phyloP scores from a whole-genome alignment of 2,329 filamentous ascomycete species.

The Scolecobasidium constrictum region DNA sequence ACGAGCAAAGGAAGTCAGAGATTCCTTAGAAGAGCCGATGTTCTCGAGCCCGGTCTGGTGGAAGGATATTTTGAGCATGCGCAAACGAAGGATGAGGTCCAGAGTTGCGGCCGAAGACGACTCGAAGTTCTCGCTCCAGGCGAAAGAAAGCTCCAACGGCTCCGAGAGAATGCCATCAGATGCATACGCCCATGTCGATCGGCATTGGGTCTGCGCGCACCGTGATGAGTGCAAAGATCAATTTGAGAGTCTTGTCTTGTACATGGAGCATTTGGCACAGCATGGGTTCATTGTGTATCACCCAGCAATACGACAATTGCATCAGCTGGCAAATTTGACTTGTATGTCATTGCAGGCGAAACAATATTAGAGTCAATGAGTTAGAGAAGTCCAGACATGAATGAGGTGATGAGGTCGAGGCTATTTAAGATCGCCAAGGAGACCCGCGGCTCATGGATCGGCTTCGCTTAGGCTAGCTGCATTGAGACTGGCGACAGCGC shows the following conservation, averaged over 20 bases:
- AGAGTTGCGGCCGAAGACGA: not conserved
- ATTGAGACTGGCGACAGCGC: not conserved
- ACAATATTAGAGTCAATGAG: no score
- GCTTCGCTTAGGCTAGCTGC: not conserved
- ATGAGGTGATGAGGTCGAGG: not conserved
- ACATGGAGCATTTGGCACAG: not conserved
- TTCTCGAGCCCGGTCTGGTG: not conserved
- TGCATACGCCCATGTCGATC: no score
- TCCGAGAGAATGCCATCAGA: no score
- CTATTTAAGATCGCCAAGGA: not conserved
- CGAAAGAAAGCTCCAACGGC: no score
- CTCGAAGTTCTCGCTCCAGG: not conserved
- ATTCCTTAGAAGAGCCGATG: not conserved
- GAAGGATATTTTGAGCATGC: not conserved
- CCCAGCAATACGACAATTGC: not conserved
- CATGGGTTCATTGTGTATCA: not conserved
- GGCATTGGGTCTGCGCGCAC: not conserved
- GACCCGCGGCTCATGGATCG: not conserved
- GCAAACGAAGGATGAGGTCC: not conserved
- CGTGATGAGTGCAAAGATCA: not conserved
- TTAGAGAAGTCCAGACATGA: no score
- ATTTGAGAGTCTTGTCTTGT: not conserved
- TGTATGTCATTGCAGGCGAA: not conserved
- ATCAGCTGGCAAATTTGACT: not conserved
- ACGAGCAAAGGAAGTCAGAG: not conserved